Base-by-base conservation (phyloP, 768 basidiomycete species). In the Agrocybe pediades region DNA sequence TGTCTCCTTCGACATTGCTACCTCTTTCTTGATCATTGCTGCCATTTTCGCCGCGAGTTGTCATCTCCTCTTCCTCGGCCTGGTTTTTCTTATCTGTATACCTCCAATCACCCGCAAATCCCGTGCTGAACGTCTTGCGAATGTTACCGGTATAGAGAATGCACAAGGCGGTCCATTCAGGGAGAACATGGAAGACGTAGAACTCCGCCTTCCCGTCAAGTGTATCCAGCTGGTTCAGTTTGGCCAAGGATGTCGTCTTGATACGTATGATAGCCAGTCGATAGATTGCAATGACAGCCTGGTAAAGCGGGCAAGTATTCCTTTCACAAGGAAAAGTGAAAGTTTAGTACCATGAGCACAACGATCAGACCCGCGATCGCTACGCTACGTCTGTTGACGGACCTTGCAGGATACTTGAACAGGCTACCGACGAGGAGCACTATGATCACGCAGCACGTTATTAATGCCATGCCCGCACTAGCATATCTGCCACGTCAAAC, bases 161-260 rank as follows among this genome's bases (percentile, higher is more conserved):
- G 8, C 57, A 50, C 39, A 56, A 65, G 7, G 68, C 63, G 20
- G 75, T 30, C 74, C 75, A 78, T 54, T 79, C 78, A 2, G 76
- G 77, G 3, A 78, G 58, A n/a, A 73, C 65, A 48, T 79, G 77
- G 51, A 77, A 72, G 11, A 78, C 57, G 53, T 80, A 80, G 58
- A 80, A 79, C 0, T 60, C 53, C 1, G 69, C 69, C 61, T 79
- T 79, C 20, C 68, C 71, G 13, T 48, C 47, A 2, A 62, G 46
- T 13, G 66, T 69, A 57, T 76, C 74, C n/a, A 71, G 62, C 0
- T 71, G 64, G 25, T 62, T 71, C 15, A 71, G 67, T 0, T 68
- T 74, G 2, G 53, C 54, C n/a, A 76, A 60, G 2, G 75, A 74
- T 6, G 63, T 65, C 2, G 69, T 71, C 36, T 41, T 62, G 48